phyloP scores from a whole-genome alignment of 768 basidiomycete species.

The Leccinellum rugosiceps region DNA sequence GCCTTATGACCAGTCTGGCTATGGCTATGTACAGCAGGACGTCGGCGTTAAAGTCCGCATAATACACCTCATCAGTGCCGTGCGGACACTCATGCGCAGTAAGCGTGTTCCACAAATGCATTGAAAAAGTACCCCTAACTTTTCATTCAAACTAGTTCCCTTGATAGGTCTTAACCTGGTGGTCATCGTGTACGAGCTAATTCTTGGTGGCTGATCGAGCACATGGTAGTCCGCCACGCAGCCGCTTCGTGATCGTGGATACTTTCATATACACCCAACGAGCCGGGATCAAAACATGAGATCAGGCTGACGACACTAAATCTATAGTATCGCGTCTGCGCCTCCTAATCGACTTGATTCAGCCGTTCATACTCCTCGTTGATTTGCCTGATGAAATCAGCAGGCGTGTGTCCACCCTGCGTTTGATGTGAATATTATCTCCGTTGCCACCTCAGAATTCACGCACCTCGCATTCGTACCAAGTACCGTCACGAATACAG shows the following conservation, averaged over 20 bases:
- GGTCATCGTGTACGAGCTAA: slow-evolving; percentile 83
- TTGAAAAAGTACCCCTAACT: slow-evolving; percentile 2
- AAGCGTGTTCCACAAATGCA: slow-evolving; percentile 38
- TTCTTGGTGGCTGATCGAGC: slow-evolving; percentile 50
- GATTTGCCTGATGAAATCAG: slow-evolving; percentile 78
- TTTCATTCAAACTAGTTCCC: slow-evolving; percentile 64
- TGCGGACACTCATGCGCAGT: slow-evolving; percentile 97
- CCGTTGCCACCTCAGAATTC: slow-evolving; percentile 19
- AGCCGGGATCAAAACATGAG: slow-evolving; percentile 6
- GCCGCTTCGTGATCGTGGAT: slow-evolving; percentile 13
- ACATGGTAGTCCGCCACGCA: slow-evolving; percentile 15
- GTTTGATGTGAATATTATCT: slow-evolving; percentile 24
- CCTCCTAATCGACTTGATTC: slow-evolving; percentile 40
- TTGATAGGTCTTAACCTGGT: slow-evolving; percentile 84
- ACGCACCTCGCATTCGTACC: slow-evolving; percentile 78
- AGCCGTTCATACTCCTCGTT: slow-evolving; percentile 66
- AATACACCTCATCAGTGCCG: slow-evolving; percentile 91
- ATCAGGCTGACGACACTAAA: slow-evolving; percentile 7
- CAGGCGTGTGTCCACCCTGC: slow-evolving; percentile 69
- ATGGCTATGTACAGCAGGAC: slow-evolving; percentile 53
- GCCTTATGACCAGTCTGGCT: slow-evolving; percentile 63
- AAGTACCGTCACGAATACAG: slow-evolving; percentile 73
- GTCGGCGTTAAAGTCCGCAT: slow-evolving; percentile 79
- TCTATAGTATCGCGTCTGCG: slow-evolving; percentile 6
- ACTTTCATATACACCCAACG: slow-evolving; percentile 6